A percentile compares a stretch with the other conserved stretches of the same genome.
Conservation (phyloP, 1,284 basidiomycete species). For the Kwoniella shivajii region DNA sequence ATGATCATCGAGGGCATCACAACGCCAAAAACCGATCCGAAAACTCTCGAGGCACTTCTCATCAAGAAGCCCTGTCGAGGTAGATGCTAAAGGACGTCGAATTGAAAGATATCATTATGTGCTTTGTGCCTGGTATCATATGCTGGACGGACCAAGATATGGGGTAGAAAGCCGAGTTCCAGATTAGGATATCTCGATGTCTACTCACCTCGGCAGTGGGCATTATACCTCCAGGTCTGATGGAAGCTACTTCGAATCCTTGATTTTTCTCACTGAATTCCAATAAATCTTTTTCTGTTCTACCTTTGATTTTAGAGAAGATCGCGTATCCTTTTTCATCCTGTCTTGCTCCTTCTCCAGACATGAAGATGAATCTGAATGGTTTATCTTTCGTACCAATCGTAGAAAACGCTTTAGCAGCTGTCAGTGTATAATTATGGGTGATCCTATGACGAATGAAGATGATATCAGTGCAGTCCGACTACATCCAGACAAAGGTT, state of each 20-base stretch:
- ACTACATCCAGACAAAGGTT: too few relatives aligned
- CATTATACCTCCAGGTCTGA: slow-evolving; percentile 34
- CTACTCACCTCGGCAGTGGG: slow-evolving; percentile 29
- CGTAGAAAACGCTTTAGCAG: slow-evolving; percentile 22
- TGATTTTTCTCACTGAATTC: slow-evolving; percentile 4
- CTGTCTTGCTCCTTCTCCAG: slow-evolving; percentile 32
- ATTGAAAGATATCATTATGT: too few relatives aligned
- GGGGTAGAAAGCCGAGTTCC: too few relatives aligned
- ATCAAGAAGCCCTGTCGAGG: background rate
- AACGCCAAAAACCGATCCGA: background rate
- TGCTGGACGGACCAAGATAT: too few relatives aligned
- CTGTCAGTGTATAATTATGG: slow-evolving; percentile 30
- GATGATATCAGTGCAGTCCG: too few relatives aligned
- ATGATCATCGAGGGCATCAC: slow-evolving; percentile 18
- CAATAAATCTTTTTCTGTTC: slow-evolving; percentile 28
- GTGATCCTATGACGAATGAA: slow-evolving; percentile 40
- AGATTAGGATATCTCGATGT: too few relatives aligned
- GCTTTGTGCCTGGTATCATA: too few relatives aligned
- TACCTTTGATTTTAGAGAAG: slow-evolving; percentile 31
- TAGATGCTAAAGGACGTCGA: slow-evolving; percentile 2
- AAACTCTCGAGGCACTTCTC: background rate
- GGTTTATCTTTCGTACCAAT: slow-evolving; percentile 25
- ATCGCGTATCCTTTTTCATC: slow-evolving; percentile 15
- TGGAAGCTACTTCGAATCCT: slow-evolving; percentile 20
- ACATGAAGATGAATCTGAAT: slow-evolving; percentile 38